Evolutionary conservation across 1,139 yeast genomes (phyloP), one percentile per base, ranked within the genome.

Genomic region (Cylindricascospora bacillispora): DNA sequence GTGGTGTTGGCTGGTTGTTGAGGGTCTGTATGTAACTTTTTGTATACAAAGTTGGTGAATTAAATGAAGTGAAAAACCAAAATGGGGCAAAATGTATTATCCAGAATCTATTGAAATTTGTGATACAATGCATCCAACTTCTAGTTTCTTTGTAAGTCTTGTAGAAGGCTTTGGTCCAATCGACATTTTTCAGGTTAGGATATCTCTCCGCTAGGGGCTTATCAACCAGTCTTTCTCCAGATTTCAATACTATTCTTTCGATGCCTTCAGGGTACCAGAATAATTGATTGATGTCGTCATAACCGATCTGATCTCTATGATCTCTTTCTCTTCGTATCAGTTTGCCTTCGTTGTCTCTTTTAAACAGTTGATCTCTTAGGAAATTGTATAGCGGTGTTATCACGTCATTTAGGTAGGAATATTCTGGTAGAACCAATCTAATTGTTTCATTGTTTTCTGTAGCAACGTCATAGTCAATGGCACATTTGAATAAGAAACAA

Each of bases 31-130:
- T 50, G 47, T 77, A 81, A 34, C 71, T 55, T 29, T 58, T 59
- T 1, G 93, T 81, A 52, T 80, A 83, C 13, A 83, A 56, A 0
- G 85, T 64, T 0, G 93, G 85, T 0, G 93, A 67, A 50, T 82
- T 81, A 50, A 76, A 76, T 25, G 77, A 63, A 1, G 92, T 79
- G 45, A 75, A 81, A 47, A 73, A 80, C 94, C 94, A 82, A 54
- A 75, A 83, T 34, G 77, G 63, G 0, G 82, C 64, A 5, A 75
- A 54, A 48, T 83, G 94, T 29, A 82, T 73, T 22, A 80, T 73
- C 93, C 94, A 82, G 20, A 82, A 72, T 35, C 94, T 60, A 49
- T 75, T 79, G 52, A 81, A 82, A 48, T 82, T 81, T 3, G 83
- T 74, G 1, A 77, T 57, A 28, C 76, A 59, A 54, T 82, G 94